These are phyloP conservation scores for Metarhizium sp. DNA, from an alignment of 2,329 filamentous ascomycete species.

Conservation along the genomic window DNA sequence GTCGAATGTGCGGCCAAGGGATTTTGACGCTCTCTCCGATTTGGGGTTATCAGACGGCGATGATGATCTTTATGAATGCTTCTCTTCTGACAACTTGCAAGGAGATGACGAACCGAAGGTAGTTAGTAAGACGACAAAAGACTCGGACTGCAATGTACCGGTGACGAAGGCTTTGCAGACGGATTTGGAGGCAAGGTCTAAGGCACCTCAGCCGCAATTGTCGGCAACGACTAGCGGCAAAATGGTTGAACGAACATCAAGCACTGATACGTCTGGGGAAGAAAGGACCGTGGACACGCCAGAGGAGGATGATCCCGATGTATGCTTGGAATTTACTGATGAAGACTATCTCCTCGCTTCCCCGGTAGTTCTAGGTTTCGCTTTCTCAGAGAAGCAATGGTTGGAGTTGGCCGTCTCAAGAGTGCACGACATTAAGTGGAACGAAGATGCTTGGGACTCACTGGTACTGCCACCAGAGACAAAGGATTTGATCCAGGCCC, in stretches of 20 bases:
- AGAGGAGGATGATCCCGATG: slow-evolving; percentile 9
- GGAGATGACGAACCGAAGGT: slow-evolving; percentile 25
- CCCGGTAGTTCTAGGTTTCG: slow-evolving; percentile 76
- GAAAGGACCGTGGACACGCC: slow-evolving; percentile 5
- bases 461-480: slow-evolving; percentile 59
- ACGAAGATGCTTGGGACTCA: slow-evolving; percentile 71
- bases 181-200: slow-evolving; percentile 20
- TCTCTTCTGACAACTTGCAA: slow-evolving; percentile 30
- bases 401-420: slow-evolving; percentile 76
- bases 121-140: not conserved
- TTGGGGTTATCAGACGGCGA: slow-evolving; percentile 35
- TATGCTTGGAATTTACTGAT: slow-evolving; percentile 54
- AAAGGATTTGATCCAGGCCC: slow-evolving; percentile 59
- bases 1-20: slow-evolving; percentile 63
- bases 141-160: slow-evolving; percentile 12
- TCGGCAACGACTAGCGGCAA: slow-evolving; percentile 24
- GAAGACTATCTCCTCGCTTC: slow-evolving; percentile 80
- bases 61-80: slow-evolving; percentile 18
- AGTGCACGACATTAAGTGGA: slow-evolving; percentile 75
- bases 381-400: slow-evolving; percentile 85
- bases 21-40: slow-evolving; percentile 50
- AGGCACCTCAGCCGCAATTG: slow-evolving; percentile 45
- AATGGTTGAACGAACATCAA: slow-evolving; percentile 4
- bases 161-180: slow-evolving; percentile 20
- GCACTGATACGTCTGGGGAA: not conserved